Evolutionary conservation across 2,329 filamentous ascomycete species (phyloP).

Genomic region (Venturiaceae sp.): DNA sequence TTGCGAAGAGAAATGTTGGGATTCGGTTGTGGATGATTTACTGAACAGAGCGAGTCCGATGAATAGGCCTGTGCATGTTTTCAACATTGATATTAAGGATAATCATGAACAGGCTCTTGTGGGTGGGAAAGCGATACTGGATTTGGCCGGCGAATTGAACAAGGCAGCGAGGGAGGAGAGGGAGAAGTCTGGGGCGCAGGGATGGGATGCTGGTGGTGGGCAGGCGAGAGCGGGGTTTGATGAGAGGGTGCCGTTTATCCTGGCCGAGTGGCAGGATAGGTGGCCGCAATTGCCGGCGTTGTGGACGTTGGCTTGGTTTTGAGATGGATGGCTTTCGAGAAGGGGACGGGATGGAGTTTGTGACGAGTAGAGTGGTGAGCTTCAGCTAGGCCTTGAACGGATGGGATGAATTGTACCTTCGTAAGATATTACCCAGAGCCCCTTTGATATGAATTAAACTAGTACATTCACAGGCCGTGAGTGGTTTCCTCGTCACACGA

Average conservation of each 20-base stretch:
- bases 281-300: conserved; percentile 86
- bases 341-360: too few species aligned
- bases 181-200: conserved; percentile 49
- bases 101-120: conserved; percentile 94
- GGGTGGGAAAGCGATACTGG: conserved; percentile 83
- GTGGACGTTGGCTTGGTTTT: conserved; percentile 96
- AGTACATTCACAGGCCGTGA: too few species aligned
- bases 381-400: too few species aligned
- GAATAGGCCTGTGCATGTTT: conserved; percentile 90
- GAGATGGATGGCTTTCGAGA: too few species aligned
- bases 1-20: conserved; percentile 96
- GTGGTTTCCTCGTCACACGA: too few species aligned
- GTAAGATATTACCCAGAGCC: too few species aligned
- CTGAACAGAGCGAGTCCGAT: conserved; percentile 75
- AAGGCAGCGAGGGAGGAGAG: conserved; percentile 69
- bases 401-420: too few species aligned
- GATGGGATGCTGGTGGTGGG: conserved; percentile 54
- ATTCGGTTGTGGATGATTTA: conserved; percentile 90
- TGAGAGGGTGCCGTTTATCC: conserved; percentile 82
- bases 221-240: conserved; percentile 71
- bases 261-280: conserved; percentile 87
- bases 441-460: too few species aligned
- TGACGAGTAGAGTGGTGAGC: too few species aligned
- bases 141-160: conserved; percentile 80
- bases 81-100: conserved; percentile 97